Conservation (phyloP, 129 eudicot species). For the Lonicera japonica region DNA sequence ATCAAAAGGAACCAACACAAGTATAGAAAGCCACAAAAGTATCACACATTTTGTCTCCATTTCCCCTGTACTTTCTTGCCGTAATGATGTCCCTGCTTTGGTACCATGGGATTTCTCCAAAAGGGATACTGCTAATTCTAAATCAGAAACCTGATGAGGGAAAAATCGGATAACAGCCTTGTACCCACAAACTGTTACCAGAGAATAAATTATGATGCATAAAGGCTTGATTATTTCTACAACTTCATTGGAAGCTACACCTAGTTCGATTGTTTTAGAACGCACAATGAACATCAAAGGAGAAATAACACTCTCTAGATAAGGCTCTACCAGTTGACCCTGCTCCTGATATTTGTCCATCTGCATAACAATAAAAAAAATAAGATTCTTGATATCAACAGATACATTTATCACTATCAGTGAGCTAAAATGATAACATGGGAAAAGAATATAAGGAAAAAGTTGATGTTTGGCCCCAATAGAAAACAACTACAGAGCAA, state of each 20-base stretch:
- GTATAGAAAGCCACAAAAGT: slow-evolving; percentile 82
- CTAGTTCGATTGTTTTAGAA: slow-evolving; percentile 58
- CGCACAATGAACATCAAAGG: slow-evolving; percentile 85
- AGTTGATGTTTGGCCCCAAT: too few species aligned
- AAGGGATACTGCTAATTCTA: slow-evolving; percentile 88
- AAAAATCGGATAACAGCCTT: slow-evolving; percentile 88
- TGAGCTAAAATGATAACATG: neutral
- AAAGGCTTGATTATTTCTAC: slow-evolving; percentile 64
- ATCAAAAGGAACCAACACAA: slow-evolving; percentile 93
- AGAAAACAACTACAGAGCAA: neutral
- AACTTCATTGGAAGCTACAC: slow-evolving; percentile 52
- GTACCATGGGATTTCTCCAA: slow-evolving; percentile 71
- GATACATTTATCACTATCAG: neutral
- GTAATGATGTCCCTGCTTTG: slow-evolving; percentile 47
- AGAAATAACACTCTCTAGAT: slow-evolving; percentile 79
- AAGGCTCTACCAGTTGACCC: slow-evolving; percentile 89
- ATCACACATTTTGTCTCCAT: slow-evolving; percentile 95
- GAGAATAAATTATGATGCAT: slow-evolving; percentile 65
- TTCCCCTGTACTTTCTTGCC: slow-evolving; percentile 97
- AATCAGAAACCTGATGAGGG: slow-evolving; percentile 97
- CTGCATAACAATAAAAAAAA: slow-evolving; percentile 30
- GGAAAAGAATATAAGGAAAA: neutral
- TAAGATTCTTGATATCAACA: neutral
- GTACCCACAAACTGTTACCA: slow-evolving; percentile 93
- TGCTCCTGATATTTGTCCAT: slow-evolving; percentile 96